phyloP scores from a whole-genome alignment of 208 protist genomes.

The Giardia duodenalis region DNA sequence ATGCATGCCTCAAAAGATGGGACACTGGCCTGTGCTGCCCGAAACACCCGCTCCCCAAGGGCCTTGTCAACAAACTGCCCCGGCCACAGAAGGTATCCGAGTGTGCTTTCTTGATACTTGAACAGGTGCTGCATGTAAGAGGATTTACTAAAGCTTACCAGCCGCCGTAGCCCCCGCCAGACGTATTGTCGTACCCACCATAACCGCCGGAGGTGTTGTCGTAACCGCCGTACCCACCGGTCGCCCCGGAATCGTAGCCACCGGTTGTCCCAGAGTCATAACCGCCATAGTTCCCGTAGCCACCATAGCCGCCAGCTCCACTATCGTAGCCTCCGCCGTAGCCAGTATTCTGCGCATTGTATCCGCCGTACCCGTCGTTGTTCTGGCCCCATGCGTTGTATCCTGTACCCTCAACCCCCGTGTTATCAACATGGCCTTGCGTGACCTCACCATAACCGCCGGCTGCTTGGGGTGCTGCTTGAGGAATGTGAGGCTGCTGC shows the following conservation, averaged over 20 bases:
- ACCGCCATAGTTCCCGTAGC: background rate
- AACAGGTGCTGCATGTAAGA: background rate
- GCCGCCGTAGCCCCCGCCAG: background rate
- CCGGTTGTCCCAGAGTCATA: background rate
- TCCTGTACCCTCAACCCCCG: too few relatives aligned
- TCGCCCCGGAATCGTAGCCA: background rate
- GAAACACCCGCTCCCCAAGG: too few relatives aligned
- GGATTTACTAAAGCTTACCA: background rate
- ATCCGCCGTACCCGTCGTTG: background rate
- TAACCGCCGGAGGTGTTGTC: background rate
- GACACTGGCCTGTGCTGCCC: too few relatives aligned
- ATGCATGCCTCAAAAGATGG: too few relatives aligned
- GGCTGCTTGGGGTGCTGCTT: background rate
- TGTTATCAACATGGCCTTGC: too few relatives aligned
- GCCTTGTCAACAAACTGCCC: background rate
- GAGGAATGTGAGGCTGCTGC: background rate
- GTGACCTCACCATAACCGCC: too few relatives aligned
- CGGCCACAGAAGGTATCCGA: background rate
- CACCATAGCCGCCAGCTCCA: background rate
- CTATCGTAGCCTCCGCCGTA: background rate
- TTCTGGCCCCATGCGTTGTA: background rate
- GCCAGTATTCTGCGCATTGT: background rate
- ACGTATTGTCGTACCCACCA: background rate
- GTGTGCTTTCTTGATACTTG: background rate
- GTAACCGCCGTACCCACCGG: background rate